Percentiles rank a stretch among this genome's conserved stretches.
phyloP scores from a whole-genome alignment of 345 rosid genomes.

The Punica granatum region DNA sequence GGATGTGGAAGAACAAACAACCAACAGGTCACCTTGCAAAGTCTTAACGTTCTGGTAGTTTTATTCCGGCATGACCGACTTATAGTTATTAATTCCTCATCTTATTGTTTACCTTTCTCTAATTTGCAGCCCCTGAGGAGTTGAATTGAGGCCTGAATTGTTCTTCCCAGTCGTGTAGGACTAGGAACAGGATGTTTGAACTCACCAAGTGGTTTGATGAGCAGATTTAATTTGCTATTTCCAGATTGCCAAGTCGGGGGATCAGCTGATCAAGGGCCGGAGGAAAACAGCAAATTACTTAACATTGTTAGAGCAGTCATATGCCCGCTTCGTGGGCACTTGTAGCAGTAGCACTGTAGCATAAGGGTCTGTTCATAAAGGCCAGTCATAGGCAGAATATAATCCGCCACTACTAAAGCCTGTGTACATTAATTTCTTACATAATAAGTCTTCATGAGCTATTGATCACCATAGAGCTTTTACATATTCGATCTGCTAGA shows the following conservation, averaged over 20 bases:
- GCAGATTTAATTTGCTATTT: background rate
- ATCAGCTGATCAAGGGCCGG: background rate
- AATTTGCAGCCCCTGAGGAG: slow-evolving; percentile 9
- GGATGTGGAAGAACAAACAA: slow-evolving; percentile 73
- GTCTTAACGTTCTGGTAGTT: background rate
- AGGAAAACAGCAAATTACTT: background rate
- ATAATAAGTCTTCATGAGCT: background rate
- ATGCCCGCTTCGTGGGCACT: background rate
- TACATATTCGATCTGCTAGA: too few relatives aligned
- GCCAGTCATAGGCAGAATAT: background rate
- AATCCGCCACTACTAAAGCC: background rate
- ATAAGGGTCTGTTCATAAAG: background rate
- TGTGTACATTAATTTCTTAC: background rate
- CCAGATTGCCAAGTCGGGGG: background rate
- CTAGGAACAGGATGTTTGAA: background rate
- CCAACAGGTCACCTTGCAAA: slow-evolving; percentile 39
- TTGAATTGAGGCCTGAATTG: background rate
- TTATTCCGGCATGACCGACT: background rate
- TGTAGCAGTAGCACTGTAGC: background rate
- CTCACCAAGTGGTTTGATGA: background rate
- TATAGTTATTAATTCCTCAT: background rate
- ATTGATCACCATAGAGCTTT: background rate
- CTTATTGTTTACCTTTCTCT: background rate
- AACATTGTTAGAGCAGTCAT: background rate
- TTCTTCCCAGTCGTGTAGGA: background rate